A percentile compares a stretch with the other conserved stretches of the same genome.
These are phyloP conservation scores for Stellera chamaejasme DNA, from an alignment of 345 rosid species.

Conservation along the genomic window DNA sequence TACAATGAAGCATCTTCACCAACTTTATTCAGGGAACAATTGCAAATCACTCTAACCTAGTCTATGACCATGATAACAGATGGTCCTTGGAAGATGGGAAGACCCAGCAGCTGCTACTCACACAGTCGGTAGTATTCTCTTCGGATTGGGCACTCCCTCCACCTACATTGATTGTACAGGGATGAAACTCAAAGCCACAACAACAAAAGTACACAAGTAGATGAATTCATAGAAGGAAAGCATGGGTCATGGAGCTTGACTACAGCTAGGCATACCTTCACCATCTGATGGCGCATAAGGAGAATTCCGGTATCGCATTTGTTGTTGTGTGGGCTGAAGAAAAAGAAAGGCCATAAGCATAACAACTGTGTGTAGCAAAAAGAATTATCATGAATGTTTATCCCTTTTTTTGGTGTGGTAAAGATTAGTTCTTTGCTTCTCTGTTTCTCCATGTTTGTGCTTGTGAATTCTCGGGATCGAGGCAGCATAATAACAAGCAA, in stretches of 20 bases:
- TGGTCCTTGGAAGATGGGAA: slow-evolving; percentile 16
- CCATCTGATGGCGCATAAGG: slow-evolving; percentile 79
- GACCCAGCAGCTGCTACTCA: slow-evolving; percentile 15
- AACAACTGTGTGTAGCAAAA: too few relatives aligned
- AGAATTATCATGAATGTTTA: too few relatives aligned
- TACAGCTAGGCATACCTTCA: slow-evolving; percentile 58
- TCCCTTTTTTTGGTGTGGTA: too few relatives aligned
- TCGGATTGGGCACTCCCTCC: slow-evolving; percentile 59
- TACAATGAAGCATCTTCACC: too few relatives aligned
- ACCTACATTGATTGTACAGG: slow-evolving; percentile 23
- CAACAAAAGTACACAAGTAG: not conserved
- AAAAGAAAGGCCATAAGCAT: not conserved
- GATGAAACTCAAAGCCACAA: not conserved
- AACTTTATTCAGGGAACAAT: too few relatives aligned
- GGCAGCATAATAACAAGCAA: too few relatives aligned
- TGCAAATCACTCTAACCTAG: slow-evolving; percentile 5
- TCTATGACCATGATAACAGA: slow-evolving; percentile 24
- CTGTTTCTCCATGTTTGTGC: too few relatives aligned
- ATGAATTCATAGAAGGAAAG: not conserved
- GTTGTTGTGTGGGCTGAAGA: slow-evolving; percentile 91
- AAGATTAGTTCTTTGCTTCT: too few relatives aligned
- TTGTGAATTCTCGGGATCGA: too few relatives aligned
- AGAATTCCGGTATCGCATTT: slow-evolving; percentile 91
- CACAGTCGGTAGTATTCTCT: slow-evolving; percentile 33
- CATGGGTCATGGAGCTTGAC: not conserved